Evolutionary conservation across 1,284 basidiomycete genomes (phyloP).

Genomic region (Hemileia vastatrix): DNA sequence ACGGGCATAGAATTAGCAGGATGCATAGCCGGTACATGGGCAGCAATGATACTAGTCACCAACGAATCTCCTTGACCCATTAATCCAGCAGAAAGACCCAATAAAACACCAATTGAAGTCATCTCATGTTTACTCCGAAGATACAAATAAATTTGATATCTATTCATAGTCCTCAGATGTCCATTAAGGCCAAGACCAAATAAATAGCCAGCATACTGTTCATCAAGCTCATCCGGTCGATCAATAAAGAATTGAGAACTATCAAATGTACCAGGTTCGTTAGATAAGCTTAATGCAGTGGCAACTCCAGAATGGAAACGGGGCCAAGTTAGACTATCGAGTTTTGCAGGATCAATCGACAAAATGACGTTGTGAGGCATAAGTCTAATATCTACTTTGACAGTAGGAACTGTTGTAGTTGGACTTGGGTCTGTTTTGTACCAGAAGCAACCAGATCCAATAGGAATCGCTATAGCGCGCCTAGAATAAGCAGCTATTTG

Average conservation of each 20-base stretch:
- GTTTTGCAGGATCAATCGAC: conserved; percentile 56
- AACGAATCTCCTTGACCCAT: conserved; percentile 76
- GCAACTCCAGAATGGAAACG: conserved; percentile 97
- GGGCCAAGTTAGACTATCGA: conserved; percentile 74
- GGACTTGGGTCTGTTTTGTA: conserved; percentile 12
- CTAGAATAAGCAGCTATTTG: conserved; percentile 27
- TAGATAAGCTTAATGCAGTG: conserved; percentile 70
- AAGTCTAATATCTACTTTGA: conserved; percentile 66
- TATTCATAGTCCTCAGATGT: conserved; percentile 73
- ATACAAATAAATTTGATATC: conserved; percentile 73
- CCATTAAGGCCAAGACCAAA: conserved; percentile 85
- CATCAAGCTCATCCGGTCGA: conserved; percentile 69
- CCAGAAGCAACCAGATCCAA: conserved; percentile 25
- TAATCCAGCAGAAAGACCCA: conserved; percentile 83
- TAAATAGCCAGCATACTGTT: conserved; percentile 89
- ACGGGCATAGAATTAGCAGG: conserved; percentile 77
- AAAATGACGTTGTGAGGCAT: conserved; percentile 59
- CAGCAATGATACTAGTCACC: conserved; percentile 79
- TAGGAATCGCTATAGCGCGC: conserved; percentile 27
- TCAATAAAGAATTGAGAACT: conserved; percentile 92
- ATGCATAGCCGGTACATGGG: conserved; percentile 83
- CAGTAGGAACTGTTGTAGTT: conserved; percentile 22
- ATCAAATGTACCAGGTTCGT: conserved; percentile 65
- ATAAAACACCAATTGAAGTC: conserved; percentile 81
- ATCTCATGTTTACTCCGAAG: conserved; percentile 89